These are phyloP conservation scores for Aspergillus sp. DNA, from an alignment of 2,329 filamentous ascomycete species.

Conservation along the genomic window DNA sequence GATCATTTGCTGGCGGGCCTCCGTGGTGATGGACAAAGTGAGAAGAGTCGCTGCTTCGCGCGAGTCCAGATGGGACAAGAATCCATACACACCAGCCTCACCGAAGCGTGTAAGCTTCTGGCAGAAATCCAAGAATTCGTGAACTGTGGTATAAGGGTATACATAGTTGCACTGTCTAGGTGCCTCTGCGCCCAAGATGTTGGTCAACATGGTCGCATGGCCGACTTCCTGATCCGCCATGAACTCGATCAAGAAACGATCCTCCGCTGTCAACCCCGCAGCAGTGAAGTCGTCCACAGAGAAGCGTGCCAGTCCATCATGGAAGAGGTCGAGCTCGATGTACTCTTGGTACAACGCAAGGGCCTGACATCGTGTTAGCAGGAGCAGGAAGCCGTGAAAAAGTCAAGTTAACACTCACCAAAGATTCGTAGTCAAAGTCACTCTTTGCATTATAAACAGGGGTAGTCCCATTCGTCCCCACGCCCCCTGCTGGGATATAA, in stretches of 20 bases:
- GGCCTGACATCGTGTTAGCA: slow-evolving; percentile 39
- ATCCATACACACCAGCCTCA: slow-evolving; percentile 78
- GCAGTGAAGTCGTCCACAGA: slow-evolving; percentile 68
- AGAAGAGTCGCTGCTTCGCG: slow-evolving; percentile 73
- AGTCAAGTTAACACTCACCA: slow-evolving; percentile 43
- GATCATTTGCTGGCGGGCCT: slow-evolving; percentile 80
- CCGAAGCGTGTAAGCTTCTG: slow-evolving; percentile 83
- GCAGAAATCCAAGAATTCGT: slow-evolving; percentile 79
- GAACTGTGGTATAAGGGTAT: slow-evolving; percentile 74
- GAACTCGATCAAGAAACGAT: slow-evolving; percentile 70
- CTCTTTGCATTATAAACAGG: slow-evolving; percentile 76
- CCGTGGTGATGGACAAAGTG: slow-evolving; percentile 73
- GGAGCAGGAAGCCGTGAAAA: background rate
- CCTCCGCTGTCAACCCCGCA: slow-evolving; percentile 68
- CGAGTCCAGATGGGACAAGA: slow-evolving; percentile 74
- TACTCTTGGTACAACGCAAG: slow-evolving; percentile 79
- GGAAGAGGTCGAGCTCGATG: slow-evolving; percentile 82
- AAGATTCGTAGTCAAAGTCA: slow-evolving; percentile 81
- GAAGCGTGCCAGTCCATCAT: slow-evolving; percentile 71
- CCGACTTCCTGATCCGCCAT: slow-evolving; percentile 78
- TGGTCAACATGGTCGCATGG: slow-evolving; percentile 74
- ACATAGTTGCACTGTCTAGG: slow-evolving; percentile 78
- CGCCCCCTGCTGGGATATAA: slow-evolving; percentile 70
- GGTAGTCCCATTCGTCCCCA: slow-evolving; percentile 74
- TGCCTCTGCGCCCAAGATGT: slow-evolving; percentile 72